These are phyloP conservation scores for Dactylellina sp. DNA, from an alignment of 2,329 filamentous ascomycete genomes.

Conservation along the genomic window DNA sequence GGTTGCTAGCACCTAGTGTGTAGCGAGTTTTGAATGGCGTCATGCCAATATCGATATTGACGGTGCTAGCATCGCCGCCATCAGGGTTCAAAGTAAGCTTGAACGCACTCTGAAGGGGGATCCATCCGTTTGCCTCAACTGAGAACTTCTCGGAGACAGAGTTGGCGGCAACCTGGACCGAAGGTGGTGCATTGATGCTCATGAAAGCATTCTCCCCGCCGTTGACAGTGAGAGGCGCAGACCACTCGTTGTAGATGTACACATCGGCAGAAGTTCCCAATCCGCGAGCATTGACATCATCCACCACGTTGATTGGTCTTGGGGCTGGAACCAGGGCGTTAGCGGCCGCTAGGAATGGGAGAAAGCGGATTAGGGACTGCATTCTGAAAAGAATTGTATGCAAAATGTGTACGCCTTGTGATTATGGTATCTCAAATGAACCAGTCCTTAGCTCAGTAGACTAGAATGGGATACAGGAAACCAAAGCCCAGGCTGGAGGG, in stretches of 20 bases:
- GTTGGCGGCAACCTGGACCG: slow-evolving; percentile 16
- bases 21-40: slow-evolving; percentile 34
- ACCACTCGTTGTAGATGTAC: slow-evolving; percentile 44
- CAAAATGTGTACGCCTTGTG: neutral
- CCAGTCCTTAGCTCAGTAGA: slow-evolving; percentile 17
- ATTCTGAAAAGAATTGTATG: slow-evolving; percentile 16
- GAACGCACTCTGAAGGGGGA: slow-evolving; percentile 47
- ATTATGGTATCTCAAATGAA: slow-evolving; percentile 6
- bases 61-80: slow-evolving; percentile 26
- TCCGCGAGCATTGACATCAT: slow-evolving; percentile 23
- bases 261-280: slow-evolving; percentile 45
- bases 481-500: neutral
- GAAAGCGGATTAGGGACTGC: slow-evolving; percentile 42
- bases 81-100: slow-evolving; percentile 33
- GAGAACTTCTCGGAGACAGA: slow-evolving; percentile 28
- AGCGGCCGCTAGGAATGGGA: slow-evolving; percentile 40
- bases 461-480: neutral
- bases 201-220: slow-evolving; percentile 30
- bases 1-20: slow-evolving; percentile 18
- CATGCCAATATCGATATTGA: slow-evolving; percentile 42
- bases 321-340: slow-evolving; percentile 50
- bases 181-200: slow-evolving; percentile 21
- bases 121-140: slow-evolving; percentile 44
- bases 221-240: slow-evolving; percentile 10
- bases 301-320: slow-evolving; percentile 17